Evolutionary conservation across 805 yeast species (phyloP), one percentile per base, ranked within the genome.

Genomic region (Wickerhamomyces alni): DNA sequence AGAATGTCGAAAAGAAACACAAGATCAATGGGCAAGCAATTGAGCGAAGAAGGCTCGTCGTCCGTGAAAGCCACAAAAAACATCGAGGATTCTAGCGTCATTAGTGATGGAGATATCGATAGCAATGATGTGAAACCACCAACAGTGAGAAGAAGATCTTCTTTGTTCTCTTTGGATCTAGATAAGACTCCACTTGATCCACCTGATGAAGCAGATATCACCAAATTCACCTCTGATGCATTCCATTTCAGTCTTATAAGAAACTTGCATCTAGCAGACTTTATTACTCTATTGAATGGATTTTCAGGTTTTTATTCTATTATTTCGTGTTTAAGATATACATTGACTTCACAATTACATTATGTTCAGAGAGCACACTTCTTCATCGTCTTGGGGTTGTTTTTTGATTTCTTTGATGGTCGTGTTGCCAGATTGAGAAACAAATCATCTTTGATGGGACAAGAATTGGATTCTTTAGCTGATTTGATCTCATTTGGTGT

Each of bases 381-480:
- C 48, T 87, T 85, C 65, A 87, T 88, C 33, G 72, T 85, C n/a
- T 68, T 91, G 50, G 99, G 99, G 5, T 75, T 91, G 55, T 87
- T 93, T 59, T 91, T 91, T 61, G 99, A 91, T 62, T 88, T 93
- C 60, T 85, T 93, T 60, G 99, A 93, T 60, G 99, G 99, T 27
- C 79, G 95, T 54, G 99, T 91, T 8, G 99, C 99, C 4, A 76
- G 99, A 57, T 74, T 93, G 66, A 77, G 96, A 65, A 84, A 88
- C 60, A 87, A 89, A 66, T 77, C 95, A 3, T 82, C 94, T 11
- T 72, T 93, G 40, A 86, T 93, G 85, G 99, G 99, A 44, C 98
- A 93, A 64, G 99, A 93, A 66, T 75, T 93, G 54, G 99, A 93
- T 59, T 89, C 97, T 1, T 73, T 93, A 52, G 99, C 99, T 17